A percentile compares a stretch with the other conserved stretches of the same genome.
These are phyloP conservation scores for Leptomonas pyrrhocoris DNA, from an alignment of 208 protist species.

Conservation along the genomic window DNA sequence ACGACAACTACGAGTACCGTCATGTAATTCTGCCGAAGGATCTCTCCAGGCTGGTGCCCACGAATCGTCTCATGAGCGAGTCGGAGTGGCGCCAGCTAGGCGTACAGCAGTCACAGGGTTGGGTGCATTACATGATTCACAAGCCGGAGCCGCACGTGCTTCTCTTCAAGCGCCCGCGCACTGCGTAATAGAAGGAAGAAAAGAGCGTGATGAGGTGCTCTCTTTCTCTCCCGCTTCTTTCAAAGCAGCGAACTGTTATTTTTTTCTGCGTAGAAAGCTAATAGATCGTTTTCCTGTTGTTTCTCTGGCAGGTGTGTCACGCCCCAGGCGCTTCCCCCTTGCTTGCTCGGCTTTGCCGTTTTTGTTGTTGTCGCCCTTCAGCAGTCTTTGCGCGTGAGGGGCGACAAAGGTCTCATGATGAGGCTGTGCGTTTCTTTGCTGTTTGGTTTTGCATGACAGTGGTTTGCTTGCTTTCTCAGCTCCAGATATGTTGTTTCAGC, in stretches of 20 bases:
- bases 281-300: too few relatives aligned
- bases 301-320: too few relatives aligned
- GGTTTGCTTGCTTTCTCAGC: too few relatives aligned
- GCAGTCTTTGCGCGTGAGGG: background rate
- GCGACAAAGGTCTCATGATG: too few relatives aligned
- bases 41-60: constrained; percentile 91
- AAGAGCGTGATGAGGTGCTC: background rate
- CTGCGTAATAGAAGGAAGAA: constrained; percentile 17
- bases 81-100: constrained; percentile 97
- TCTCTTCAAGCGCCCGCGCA: constrained; percentile 92
- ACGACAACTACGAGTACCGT: constrained; percentile 96
- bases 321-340: too few relatives aligned
- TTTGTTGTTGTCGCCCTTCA: background rate
- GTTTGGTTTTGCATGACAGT: too few relatives aligned
- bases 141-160: constrained; percentile 97
- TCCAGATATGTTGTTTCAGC: too few relatives aligned
- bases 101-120: constrained; percentile 97
- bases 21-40: constrained; percentile 98
- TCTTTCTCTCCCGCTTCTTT: too few relatives aligned
- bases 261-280: too few relatives aligned
- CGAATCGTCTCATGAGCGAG: constrained; percentile 93
- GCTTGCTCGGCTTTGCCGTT: background rate
- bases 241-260: too few relatives aligned
- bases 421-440: too few relatives aligned
- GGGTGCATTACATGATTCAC: constrained; percentile 98